Evolutionary conservation across 805 yeast species (phyloP).

Genomic region (Saccharomyces mikatae): DNA sequence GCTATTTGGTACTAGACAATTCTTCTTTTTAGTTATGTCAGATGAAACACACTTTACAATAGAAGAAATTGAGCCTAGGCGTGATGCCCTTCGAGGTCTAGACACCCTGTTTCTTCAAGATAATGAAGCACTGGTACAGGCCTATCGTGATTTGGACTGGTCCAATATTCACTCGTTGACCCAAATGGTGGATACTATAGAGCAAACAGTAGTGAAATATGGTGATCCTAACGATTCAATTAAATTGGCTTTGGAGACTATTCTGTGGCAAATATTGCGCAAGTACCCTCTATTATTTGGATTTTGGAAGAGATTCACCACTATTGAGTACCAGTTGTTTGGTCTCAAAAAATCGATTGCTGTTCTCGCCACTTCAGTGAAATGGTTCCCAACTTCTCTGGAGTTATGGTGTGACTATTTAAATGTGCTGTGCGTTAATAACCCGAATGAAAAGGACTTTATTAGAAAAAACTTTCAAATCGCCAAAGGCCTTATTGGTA

Average conservation of each 20-base stretch:
- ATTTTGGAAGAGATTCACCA: conserved; percentile 57
- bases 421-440: conserved; percentile 41
- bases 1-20: neutral
- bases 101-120: conserved; percentile 25
- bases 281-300: conserved; percentile 52
- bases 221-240: conserved; percentile 28
- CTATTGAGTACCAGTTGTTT: conserved; percentile 46
- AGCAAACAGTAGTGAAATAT: conserved; percentile 29
- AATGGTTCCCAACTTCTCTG: conserved; percentile 47
- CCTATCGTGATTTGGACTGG: conserved; percentile 21
- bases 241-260: conserved; percentile 25
- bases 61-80: neutral
- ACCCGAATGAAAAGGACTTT: conserved; percentile 24
- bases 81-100: conserved; percentile 11
- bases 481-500: conserved; percentile 50
- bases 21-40: conserved; percentile 4
- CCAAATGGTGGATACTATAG: conserved; percentile 29
- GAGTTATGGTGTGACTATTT: conserved; percentile 65
- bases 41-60: neutral
- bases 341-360: conserved; percentile 46
- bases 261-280: conserved; percentile 38
- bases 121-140: conserved; percentile 17
- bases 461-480: conserved; percentile 39
- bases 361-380: conserved; percentile 38
- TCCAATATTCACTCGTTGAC: conserved; percentile 37